Evolutionary conservation across 1,284 basidiomycete genomes (phyloP).

Genomic region (Cutaneotrichosporon sp.): DNA sequence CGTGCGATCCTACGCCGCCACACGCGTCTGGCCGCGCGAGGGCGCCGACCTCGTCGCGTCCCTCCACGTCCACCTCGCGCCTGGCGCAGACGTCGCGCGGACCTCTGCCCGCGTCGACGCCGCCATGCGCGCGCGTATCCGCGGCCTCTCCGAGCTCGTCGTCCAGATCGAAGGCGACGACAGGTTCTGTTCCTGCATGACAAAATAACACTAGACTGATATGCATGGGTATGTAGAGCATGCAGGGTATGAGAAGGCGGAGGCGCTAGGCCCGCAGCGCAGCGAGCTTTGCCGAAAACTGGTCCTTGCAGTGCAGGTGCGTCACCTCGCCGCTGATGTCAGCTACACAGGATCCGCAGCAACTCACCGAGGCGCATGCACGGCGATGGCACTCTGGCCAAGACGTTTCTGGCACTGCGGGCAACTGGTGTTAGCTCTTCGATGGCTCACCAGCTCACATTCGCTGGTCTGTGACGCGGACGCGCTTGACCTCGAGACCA

Average conservation of each 20-base stretch:
- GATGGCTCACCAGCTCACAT: slow-evolving; percentile 57
- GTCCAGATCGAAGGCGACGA: slow-evolving; percentile 65
- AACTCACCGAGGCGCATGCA: slow-evolving; percentile 65
- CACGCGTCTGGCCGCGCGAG: slow-evolving; percentile 97
- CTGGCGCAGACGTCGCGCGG: slow-evolving; percentile 55
- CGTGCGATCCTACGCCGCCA: slow-evolving; percentile 68
- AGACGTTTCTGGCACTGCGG: slow-evolving; percentile 92
- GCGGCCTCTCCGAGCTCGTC: slow-evolving; percentile 75
- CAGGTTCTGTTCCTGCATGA: slow-evolving; percentile 54
- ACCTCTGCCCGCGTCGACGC: slow-evolving; percentile 70
- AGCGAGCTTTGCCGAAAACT: slow-evolving; percentile 54
- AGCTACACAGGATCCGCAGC: not conserved
- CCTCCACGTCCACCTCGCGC: slow-evolving; percentile 25
- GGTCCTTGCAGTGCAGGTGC: slow-evolving; percentile 86
- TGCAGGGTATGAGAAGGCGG: not conserved
- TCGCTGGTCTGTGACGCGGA: slow-evolving; percentile 85
- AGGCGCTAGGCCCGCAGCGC: slow-evolving; percentile 13
- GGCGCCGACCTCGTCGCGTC: slow-evolving; percentile 62
- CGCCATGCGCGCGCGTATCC: slow-evolving; percentile 64
- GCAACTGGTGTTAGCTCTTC: slow-evolving; percentile 57
- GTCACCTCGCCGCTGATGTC: slow-evolving; percentile 67
- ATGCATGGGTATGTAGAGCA: slow-evolving; percentile 9
- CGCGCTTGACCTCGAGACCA: slow-evolving; percentile 68
- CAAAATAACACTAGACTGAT: not conserved
- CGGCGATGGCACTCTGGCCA: slow-evolving; percentile 89